Conservation (phyloP, 2,329 filamentous ascomycete species). For the Ceratocystis albifundus region DNA sequence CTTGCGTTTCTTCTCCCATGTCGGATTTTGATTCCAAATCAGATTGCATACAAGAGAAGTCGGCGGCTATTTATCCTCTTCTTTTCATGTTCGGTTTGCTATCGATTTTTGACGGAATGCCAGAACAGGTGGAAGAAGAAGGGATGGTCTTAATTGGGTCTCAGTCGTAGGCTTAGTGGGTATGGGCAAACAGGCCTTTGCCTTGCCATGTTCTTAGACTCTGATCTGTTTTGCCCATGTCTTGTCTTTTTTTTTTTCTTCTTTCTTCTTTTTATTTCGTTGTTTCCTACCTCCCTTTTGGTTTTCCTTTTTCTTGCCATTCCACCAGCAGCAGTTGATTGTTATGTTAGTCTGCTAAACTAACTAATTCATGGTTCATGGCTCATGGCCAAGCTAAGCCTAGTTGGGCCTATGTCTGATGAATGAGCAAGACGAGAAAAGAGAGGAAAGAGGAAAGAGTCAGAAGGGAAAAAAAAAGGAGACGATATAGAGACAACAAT, state of each 20-base stretch:
- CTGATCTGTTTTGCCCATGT: not conserved
- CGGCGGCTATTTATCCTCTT: too few species aligned
- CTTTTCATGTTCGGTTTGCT: not conserved
- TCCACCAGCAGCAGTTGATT: not conserved
- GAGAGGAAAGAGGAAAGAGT: not conserved
- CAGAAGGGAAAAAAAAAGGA: not conserved
- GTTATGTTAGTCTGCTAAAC: constrained; percentile 1
- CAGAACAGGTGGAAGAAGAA: not conserved
- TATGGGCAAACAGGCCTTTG: not conserved
- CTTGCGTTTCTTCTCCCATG: not conserved
- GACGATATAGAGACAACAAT: not conserved
- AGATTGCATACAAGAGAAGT: not conserved
- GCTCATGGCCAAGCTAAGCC: not conserved
- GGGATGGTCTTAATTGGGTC: not conserved
- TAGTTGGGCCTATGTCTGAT: constrained; percentile 5
- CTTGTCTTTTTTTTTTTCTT: not conserved
- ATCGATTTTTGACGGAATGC: not conserved
- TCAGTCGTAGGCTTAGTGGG: too few species aligned
- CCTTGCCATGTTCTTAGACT: not conserved
- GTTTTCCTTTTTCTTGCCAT: not conserved
- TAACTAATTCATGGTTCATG: too few species aligned
- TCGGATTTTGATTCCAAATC: not conserved
- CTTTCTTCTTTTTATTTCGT: not conserved
- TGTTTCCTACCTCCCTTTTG: not conserved
- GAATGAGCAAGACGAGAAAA: not conserved